phyloP scores from a whole-genome alignment of 106 monocot species.

The Amphibolis antarctica region DNA sequence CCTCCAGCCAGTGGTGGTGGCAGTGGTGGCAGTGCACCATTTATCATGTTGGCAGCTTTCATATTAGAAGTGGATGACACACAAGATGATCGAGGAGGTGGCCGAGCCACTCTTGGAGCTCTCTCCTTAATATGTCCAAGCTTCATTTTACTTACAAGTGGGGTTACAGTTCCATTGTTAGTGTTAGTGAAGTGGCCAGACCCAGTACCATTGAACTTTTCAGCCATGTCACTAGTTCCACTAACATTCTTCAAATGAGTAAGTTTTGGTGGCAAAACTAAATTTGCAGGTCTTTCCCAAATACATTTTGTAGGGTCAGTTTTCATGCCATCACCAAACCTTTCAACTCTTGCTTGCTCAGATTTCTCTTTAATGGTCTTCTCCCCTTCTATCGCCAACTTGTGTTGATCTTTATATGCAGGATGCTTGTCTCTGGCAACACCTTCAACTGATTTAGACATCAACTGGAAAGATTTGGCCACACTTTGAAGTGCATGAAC shows the following conservation, averaged over 20 bases:
- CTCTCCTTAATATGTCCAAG: conserved; percentile 80
- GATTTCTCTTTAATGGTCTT: conserved; percentile 78
- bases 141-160: conserved; percentile 59
- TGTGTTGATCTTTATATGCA: conserved; percentile 84
- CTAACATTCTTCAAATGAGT: conserved; percentile 48
- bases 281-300: conserved; percentile 7
- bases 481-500: conserved; percentile 48
- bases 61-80: background rate
- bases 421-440: conserved; percentile 84
- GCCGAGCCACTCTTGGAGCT: conserved; percentile 57
- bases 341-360: conserved; percentile 64
- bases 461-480: conserved; percentile 61
- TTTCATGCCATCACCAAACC: conserved; percentile 31
- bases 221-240: conserved; percentile 7
- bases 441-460: conserved; percentile 82
- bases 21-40: conserved; percentile 37
- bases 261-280: conserved; percentile 54
- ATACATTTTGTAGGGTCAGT: conserved; percentile 17
- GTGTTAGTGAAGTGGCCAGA: conserved; percentile 26
- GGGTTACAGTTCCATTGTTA: conserved; percentile 23
- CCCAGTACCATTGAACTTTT: conserved; percentile 11
- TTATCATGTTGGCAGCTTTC: background rate
- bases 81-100: conserved; percentile 44
- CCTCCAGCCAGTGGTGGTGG: conserved; percentile 33
- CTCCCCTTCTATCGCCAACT: conserved; percentile 80